These are phyloP conservation scores for Dothistroma septosporum DNA, from an alignment of 2,329 filamentous ascomycete genomes.

Conservation along the genomic window DNA sequence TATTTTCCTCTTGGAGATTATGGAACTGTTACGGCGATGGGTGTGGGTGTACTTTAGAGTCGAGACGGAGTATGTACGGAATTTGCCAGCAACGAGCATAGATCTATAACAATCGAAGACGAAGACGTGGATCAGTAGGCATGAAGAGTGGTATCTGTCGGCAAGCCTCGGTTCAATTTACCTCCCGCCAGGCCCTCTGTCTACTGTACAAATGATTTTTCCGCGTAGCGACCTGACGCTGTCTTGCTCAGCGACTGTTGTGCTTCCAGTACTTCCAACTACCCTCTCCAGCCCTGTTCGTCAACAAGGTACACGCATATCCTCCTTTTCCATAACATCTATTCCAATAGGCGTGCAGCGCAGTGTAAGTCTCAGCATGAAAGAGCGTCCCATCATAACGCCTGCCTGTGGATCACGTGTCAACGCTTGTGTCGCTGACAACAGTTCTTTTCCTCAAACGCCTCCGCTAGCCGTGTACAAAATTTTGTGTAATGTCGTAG, in stretches of 20 bases:
- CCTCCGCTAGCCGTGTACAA: constrained; percentile 9
- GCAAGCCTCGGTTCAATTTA: not conserved
- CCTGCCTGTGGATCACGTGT: not conserved
- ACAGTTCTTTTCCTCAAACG: constrained; percentile 1
- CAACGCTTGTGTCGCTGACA: not conserved
- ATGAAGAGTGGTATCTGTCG: not conserved
- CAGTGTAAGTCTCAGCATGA: constrained; percentile 3
- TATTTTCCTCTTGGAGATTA: constrained; percentile 79
- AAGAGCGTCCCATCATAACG: constrained; percentile 2
- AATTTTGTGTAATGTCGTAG: constrained; percentile 7
- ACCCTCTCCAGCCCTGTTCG: not conserved
- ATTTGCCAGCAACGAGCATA: constrained; percentile 9
- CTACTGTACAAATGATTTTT: constrained; percentile 1
- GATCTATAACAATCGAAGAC: constrained; percentile 8
- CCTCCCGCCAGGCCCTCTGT: not conserved
- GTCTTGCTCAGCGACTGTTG: not conserved
- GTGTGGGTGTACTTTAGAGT: constrained; percentile 96
- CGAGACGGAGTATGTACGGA: constrained; percentile 76
- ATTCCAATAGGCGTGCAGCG: constrained; percentile 5
- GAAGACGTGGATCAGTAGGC: not conserved
- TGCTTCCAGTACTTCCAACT: not conserved
- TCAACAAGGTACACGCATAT: not conserved
- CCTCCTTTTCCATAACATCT: constrained; percentile 4
- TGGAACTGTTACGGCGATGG: constrained; percentile 87
- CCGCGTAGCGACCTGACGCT: not conserved